Base-by-base conservation (phyloP, 768 basidiomycete species). In the Kwoniella sp. region DNA sequence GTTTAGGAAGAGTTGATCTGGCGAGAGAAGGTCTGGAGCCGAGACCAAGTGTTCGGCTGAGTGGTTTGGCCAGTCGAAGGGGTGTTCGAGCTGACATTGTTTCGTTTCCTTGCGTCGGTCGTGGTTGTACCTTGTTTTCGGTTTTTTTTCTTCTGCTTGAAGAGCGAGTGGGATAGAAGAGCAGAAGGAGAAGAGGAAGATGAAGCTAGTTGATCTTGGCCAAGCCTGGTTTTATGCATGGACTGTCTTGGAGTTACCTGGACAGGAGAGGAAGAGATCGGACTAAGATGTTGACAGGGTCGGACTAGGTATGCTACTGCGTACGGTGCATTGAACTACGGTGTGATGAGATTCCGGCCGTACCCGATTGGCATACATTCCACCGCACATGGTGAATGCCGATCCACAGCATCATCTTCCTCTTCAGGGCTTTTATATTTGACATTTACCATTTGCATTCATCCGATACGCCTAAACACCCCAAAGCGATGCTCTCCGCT, bases 401-500 rank as follows among this genome's bases (percentile, higher is more conserved):
- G n/a, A n/a, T n/a, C n/a, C n/a, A n/a, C n/a, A n/a, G n/a, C n/a
- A n/a, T 6, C 33, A 33, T 33, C 17, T 44, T 9, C 40, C 40
- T 44, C 17, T 44, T 44, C 40, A 19, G 40, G 40, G 40, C 40
- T 44, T 33, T 33, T 13, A 44, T 19, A 3, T 10, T 15, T 10
- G 40, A 10, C 17, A 44, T 19, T 10, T 19, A 44, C 40, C 40
- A 10, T 44, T 9, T 15, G 17, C 8, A 3, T 10, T 49, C 48
- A 49, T 24, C 21, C 48, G 25, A 22, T 17, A 22, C 22, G 10
- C 15, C 24, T 13, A 13, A 33, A 13, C 33, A 13, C 13, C 33
- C 5, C 5, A 33, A 33, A 33, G 33, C 33, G 17, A 74, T 74
- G 73, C 36, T 74, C 26, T 69, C 69, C 17, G 68, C 69, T 21